These are phyloP conservation scores for Rhynchospora tenuis DNA, from an alignment of 176 grass and related monocot species.

Conservation along the genomic window DNA sequence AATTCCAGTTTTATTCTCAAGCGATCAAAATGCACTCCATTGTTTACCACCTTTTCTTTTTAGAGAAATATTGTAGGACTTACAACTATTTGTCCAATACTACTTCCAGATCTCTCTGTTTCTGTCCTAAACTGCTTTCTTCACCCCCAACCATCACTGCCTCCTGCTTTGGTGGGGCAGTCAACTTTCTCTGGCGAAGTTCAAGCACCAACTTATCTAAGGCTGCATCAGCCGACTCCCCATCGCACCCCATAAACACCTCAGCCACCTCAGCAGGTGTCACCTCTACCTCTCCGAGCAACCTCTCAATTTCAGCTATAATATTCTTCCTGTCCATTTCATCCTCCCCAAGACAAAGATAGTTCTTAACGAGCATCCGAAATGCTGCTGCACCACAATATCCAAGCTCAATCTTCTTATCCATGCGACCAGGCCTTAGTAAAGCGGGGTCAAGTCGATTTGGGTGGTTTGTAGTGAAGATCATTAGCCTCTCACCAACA, in stretches of 20 bases:
- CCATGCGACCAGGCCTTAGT: constrained; percentile 62
- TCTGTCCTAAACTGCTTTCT: too few relatives aligned
- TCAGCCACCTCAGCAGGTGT: constrained; percentile 75
- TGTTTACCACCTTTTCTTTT: too few relatives aligned
- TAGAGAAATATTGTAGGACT: too few relatives aligned
- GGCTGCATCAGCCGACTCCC: constrained; percentile 3
- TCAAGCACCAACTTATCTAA: constrained; percentile 32
- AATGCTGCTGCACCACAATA: constrained; percentile 52
- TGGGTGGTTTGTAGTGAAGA: constrained; percentile 76
- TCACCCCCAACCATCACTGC: too few relatives aligned
- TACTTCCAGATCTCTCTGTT: too few relatives aligned
- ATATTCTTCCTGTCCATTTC: constrained; percentile 13
- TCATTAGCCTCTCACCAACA: constrained; percentile 65
- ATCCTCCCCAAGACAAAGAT: constrained; percentile 34
- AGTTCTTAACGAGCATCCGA: constrained; percentile 52
- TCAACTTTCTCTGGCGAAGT: constrained; percentile 25
- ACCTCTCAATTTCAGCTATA: constrained; percentile 33
- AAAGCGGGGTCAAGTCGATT: constrained; percentile 59
- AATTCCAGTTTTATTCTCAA: too few relatives aligned
- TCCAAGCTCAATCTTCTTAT: constrained; percentile 58
- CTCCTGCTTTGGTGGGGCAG: not conserved
- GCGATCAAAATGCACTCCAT: too few relatives aligned
- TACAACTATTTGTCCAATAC: too few relatives aligned
- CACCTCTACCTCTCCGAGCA: constrained; percentile 39
- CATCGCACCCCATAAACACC: constrained; percentile 68